Evolutionary conservation across 768 basidiomycete species (phyloP), one percentile per base, ranked within the genome.

Genomic region (Crucibulum laeve): DNA sequence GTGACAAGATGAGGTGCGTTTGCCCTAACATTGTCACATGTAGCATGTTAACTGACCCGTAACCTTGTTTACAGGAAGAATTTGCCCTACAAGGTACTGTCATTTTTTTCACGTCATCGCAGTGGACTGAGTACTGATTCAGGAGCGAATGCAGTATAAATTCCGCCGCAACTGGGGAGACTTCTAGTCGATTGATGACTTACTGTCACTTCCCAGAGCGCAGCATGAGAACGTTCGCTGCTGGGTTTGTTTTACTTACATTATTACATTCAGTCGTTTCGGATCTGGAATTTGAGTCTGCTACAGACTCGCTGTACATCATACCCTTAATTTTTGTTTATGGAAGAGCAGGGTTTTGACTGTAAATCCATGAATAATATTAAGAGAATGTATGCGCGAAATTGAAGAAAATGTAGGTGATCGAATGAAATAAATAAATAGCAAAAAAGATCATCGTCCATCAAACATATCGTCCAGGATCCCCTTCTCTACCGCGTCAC

Each of bases 391-490:
- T 45, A 47, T 40, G 45, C 39, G 38, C 28, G 22, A 22, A 25
- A 42, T 25, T 5, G 33, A 45, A 17, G 7, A 18, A 34, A 43
- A 41, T 14, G 17, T 24, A 39, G n/a, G n/a, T n/a, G n/a, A 26
- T 13, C 28, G 3, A 26, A 21, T 25, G 14, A 43, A 11, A 19
- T 14, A 23, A n/a, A n/a, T 28, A 11, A 30, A 10, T 18, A 18
- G 40, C 13, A 25, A 4, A n/a, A 8, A 33, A 14, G 36, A 35
- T 61, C 51, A 85, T 57, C 81, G 75, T 44, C 81, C 80, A 48
- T 97, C 93, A 58, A 98, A 99, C 73, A 98, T 84, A 61, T 98
- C 95, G 38, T 80, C 76, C 63, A 87, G 66, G 36, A 99, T 61
- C 4, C 84, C 80, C 36, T 70, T 72, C 63, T 98, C 95, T 17